phyloP scores from a whole-genome alignment of 805 yeast species.

The Kodamaea jinghongensis region DNA sequence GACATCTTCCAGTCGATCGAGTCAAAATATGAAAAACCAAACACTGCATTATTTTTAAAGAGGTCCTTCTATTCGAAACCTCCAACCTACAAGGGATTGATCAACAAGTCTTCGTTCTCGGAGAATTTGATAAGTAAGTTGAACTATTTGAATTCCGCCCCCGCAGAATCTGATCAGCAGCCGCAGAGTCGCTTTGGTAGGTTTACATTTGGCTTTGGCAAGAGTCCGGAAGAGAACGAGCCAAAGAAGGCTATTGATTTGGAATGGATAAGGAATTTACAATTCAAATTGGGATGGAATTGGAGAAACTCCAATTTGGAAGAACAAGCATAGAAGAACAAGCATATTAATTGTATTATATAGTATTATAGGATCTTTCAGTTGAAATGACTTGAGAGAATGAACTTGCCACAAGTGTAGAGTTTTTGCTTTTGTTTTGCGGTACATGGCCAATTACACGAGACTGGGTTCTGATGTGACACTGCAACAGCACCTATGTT shows the following conservation, averaged over 20 bases:
- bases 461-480: too few relatives aligned
- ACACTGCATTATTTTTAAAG: slow-evolving; percentile 5
- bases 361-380: slow-evolving; percentile 4
- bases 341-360: slow-evolving; percentile 1
- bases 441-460: too few relatives aligned
- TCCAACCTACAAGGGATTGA: slow-evolving; percentile 10
- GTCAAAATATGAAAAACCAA: slow-evolving; percentile 17
- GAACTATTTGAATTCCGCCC: slow-evolving; percentile 17
- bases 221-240: neutral
- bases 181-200: slow-evolving; percentile 8
- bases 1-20: slow-evolving; percentile 19
- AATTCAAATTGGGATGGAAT: slow-evolving; percentile 11
- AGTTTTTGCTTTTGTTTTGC: too few relatives aligned
- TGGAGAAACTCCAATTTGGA: slow-evolving; percentile 11
- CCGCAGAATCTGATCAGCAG: slow-evolving; percentile 12
- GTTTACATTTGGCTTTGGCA: slow-evolving; percentile 7
- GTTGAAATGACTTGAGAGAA: too few relatives aligned
- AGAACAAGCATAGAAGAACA: slow-evolving; percentile 2
- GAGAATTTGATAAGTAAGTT: slow-evolving; percentile 19
- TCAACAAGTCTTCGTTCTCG: slow-evolving; percentile 18
- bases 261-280: slow-evolving; percentile 14
- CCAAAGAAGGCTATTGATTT: slow-evolving; percentile 11
- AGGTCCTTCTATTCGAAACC: slow-evolving; percentile 13
- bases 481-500: too few relatives aligned
- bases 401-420: too few relatives aligned